phyloP scores from a whole-genome alignment of 108 stramenopile species.

The Mayamaea pseudoterrestris region DNA sequence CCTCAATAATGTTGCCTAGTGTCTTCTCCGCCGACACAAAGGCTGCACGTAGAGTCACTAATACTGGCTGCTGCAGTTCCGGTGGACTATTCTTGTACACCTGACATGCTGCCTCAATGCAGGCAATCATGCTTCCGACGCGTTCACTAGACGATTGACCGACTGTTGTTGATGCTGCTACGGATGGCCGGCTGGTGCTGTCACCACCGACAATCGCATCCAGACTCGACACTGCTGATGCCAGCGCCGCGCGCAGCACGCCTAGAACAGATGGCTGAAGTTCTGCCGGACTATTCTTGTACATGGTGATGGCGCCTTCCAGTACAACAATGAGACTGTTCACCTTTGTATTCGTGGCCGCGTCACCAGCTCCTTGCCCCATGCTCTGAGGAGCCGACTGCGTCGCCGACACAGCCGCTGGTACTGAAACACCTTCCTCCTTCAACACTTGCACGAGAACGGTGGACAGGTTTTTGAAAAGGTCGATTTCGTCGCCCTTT shows the following conservation, averaged over 20 bases:
- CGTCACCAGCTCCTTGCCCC: slow-evolving; percentile 4
- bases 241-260: slow-evolving; percentile 55
- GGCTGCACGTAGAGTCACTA: slow-evolving; percentile 56
- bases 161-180: too few species aligned
- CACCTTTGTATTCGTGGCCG: slow-evolving; percentile 4
- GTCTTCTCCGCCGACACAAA: slow-evolving; percentile 51
- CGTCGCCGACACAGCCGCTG: background rate
- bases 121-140: slow-evolving; percentile 45
- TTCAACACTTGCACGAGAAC: slow-evolving; percentile 16
- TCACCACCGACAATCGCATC: slow-evolving; percentile 23
- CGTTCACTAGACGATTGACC: slow-evolving; percentile 5
- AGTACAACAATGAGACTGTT: slow-evolving; percentile 50
- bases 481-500: slow-evolving; percentile 35
- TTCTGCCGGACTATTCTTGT: slow-evolving; percentile 53
- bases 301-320: slow-evolving; percentile 66
- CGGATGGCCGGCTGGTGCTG: too few species aligned
- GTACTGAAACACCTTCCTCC: background rate
- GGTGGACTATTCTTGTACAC: slow-evolving; percentile 66
- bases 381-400: background rate
- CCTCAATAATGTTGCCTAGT: slow-evolving; percentile 33
- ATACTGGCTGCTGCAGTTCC: slow-evolving; percentile 28
- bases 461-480: slow-evolving; percentile 21
- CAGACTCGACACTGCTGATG: slow-evolving; percentile 44
- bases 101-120: slow-evolving; percentile 57
- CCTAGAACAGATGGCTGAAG: slow-evolving; percentile 35